phyloP scores from a whole-genome alignment of 106 monocot species.

The Dendrobium catenatum region DNA sequence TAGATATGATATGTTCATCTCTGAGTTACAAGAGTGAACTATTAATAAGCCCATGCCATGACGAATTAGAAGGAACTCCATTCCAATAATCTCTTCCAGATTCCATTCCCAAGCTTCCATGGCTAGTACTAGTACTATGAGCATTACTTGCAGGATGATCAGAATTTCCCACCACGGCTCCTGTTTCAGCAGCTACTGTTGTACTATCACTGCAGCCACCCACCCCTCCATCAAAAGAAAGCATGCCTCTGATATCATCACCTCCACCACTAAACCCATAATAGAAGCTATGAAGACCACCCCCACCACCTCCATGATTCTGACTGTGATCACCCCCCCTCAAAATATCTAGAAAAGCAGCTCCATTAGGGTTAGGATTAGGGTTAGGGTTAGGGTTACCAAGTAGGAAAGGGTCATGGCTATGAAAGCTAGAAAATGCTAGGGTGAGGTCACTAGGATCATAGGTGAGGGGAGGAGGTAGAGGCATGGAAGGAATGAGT shows the following conservation, averaged over 20 bases:
- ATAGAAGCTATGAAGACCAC: background rate
- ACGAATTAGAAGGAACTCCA: slow-evolving; percentile 6
- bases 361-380: slow-evolving; percentile 7
- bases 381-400: background rate
- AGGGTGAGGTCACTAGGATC: slow-evolving; percentile 37
- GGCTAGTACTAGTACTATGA: background rate
- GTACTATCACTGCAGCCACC: background rate
- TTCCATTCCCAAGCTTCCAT: background rate
- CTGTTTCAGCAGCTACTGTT: background rate
- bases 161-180: background rate
- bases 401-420: background rate
- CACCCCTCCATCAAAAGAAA: slow-evolving; percentile 10
- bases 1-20: too few relatives aligned
- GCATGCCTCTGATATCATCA: background rate
- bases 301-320: background rate
- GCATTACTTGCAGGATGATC: slow-evolving; percentile 7
- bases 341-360: slow-evolving; percentile 5
- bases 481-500: background rate
- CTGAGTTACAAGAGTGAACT: slow-evolving; percentile 20
- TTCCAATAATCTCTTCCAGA: slow-evolving; percentile 23
- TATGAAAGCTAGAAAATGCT: slow-evolving; percentile 37
- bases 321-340: slow-evolving; percentile 21
- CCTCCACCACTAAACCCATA: slow-evolving; percentile 14
- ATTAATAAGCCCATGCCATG: slow-evolving; percentile 35
- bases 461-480: slow-evolving; percentile 18